Conservation (phyloP, 208 protist species). For the Leishmania guyanensis region DNA sequence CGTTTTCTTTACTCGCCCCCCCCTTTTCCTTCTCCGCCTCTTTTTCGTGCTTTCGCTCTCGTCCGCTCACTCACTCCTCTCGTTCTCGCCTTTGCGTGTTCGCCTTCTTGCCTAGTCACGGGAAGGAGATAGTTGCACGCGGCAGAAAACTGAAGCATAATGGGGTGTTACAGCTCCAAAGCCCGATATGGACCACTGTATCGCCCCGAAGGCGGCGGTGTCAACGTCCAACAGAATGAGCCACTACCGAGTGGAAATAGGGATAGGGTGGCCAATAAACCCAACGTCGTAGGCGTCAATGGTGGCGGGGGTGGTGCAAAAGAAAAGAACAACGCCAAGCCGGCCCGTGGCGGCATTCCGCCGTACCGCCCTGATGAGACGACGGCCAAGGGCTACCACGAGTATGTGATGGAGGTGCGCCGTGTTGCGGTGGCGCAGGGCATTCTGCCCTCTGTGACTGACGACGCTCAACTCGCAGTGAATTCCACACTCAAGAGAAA, state of each 20-base stretch:
- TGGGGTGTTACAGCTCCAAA: constrained; percentile 39
- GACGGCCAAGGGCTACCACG: constrained; percentile 27
- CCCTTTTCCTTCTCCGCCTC: background rate
- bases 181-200: constrained; percentile 1
- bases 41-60: background rate
- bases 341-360: constrained; percentile 17
- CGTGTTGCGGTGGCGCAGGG: constrained; percentile 27
- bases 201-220: constrained; percentile 1
- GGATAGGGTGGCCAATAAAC: background rate
- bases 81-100: background rate
- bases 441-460: constrained; percentile 21
- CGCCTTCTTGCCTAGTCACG: background rate
- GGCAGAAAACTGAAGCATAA: background rate
- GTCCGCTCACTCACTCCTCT: background rate
- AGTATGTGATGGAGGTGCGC: constrained; percentile 32
- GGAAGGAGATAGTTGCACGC: background rate
- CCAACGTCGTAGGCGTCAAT: background rate
- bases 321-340: constrained; percentile 9
- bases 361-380: constrained; percentile 33
- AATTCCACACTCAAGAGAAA: background rate
- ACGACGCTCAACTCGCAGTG: background rate
- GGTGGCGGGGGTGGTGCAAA: background rate
- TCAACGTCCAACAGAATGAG: background rate
- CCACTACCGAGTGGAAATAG: background rate
- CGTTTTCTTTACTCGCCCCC: background rate